Evolutionary conservation across 257 asterid genomes (phyloP).

Genomic region (Scutellaria galericulata): DNA sequence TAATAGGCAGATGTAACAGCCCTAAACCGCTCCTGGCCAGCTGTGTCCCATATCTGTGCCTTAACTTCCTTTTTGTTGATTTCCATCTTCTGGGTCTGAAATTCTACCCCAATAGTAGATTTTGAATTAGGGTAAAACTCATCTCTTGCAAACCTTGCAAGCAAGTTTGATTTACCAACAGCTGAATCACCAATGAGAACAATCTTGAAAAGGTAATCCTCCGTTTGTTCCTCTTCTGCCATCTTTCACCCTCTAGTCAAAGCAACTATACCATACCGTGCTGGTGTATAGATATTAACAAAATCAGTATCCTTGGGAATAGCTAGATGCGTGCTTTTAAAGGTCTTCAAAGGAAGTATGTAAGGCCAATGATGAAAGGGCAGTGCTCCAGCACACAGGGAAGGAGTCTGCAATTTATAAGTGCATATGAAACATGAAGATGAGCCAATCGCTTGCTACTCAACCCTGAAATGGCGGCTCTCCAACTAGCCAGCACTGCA

Average conservation of each 20-base stretch:
- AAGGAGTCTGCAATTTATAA: slow-evolving; percentile 37
- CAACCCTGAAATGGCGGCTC: slow-evolving; percentile 22
- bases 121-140: slow-evolving; percentile 91
- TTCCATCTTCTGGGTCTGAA: slow-evolving; percentile 90
- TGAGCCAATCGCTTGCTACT: slow-evolving; percentile 27
- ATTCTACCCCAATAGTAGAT: slow-evolving; percentile 96
- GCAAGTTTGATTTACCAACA: slow-evolving; percentile 95
- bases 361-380: slow-evolving; percentile 22
- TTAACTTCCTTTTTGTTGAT: slow-evolving; percentile 89
- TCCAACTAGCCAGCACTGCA: slow-evolving; percentile 19
- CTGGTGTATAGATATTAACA: slow-evolving; percentile 26
- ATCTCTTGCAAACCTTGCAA: slow-evolving; percentile 92
- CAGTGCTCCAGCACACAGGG: slow-evolving; percentile 37
- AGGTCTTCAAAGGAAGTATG: slow-evolving; percentile 26
- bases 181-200: slow-evolving; percentile 90
- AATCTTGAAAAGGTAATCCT: slow-evolving; percentile 87
- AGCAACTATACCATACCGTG: slow-evolving; percentile 49
- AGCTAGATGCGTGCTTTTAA: slow-evolving; percentile 11
- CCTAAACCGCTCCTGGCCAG: slow-evolving; percentile 98
- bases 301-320: slow-evolving; percentile 19
- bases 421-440: slow-evolving; percentile 21
- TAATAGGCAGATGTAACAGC: slow-evolving; percentile 98
- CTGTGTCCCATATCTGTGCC: slow-evolving; percentile 99
- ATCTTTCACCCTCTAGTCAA: slow-evolving; percentile 49
- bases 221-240: slow-evolving; percentile 79